Conservation (phyloP, 106 monocot species). For the Platanthera zijinensis region DNA sequence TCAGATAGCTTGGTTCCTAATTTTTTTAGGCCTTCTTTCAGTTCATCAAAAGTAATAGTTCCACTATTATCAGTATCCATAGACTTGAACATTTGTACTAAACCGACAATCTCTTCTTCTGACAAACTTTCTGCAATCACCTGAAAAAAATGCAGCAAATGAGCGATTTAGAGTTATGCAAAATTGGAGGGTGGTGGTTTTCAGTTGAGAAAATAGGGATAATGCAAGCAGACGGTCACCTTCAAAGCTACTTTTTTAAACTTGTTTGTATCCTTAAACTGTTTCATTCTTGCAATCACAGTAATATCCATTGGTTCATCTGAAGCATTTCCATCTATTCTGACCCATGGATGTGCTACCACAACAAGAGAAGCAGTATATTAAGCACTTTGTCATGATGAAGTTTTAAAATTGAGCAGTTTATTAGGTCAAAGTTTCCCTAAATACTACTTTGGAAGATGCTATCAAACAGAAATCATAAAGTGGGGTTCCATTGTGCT, state of each 20-base stretch:
- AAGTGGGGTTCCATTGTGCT: not conserved
- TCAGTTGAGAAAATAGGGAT: not conserved
- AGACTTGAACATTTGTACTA: conserved; percentile 70
- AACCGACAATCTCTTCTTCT: conserved; percentile 78
- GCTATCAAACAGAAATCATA: not conserved
- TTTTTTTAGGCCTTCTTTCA: conserved; percentile 56
- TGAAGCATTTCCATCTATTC: conserved; percentile 35
- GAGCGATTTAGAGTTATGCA: not conserved
- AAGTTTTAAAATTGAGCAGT: not conserved
- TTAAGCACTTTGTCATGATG: not conserved
- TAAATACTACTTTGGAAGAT: not conserved
- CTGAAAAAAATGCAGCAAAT: conserved; percentile 20
- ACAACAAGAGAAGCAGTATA: not conserved
- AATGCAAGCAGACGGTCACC: conserved; percentile 15
- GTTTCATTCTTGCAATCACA: conserved; percentile 52
- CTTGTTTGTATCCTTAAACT: conserved; percentile 50
- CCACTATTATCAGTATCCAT: conserved; percentile 74
- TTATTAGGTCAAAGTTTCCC: not conserved
- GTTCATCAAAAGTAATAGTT: conserved; percentile 65
- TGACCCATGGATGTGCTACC: conserved; percentile 58
- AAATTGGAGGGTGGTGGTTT: not conserved
- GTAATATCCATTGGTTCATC: conserved; percentile 42
- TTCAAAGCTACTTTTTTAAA: conserved; percentile 60
- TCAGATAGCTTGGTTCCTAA: conserved; percentile 69
- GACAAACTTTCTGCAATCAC: conserved; percentile 77